phyloP scores from a whole-genome alignment of 495 filamentous ascomycete species.

The Entonaema liquescens region DNA sequence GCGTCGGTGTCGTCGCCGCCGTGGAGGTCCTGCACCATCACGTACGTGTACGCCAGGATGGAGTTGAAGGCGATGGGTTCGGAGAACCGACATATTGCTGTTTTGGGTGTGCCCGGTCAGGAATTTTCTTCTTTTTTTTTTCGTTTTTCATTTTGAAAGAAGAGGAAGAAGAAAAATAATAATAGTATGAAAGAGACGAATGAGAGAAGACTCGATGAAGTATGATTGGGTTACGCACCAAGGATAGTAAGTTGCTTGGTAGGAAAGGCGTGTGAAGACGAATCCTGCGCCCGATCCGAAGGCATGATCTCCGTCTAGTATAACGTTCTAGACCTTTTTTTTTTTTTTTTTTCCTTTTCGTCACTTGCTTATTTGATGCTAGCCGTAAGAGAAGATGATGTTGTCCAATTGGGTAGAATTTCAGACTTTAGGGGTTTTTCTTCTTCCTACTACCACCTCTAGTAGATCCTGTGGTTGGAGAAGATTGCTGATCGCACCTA shows the following conservation, averaged over 20 bases:
- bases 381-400: neutral
- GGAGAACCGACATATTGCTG: constrained; percentile 87
- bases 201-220: neutral
- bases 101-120: constrained; percentile 6
- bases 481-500: constrained; percentile 35
- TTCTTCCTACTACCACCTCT: constrained; percentile 10
- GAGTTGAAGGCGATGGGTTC: constrained; percentile 98
- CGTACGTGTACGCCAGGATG: constrained; percentile 93
- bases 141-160: too few relatives aligned
- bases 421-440: neutral
- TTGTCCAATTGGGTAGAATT: constrained; percentile 2
- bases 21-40: constrained; percentile 84
- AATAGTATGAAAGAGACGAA: neutral
- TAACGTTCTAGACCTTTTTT: neutral
- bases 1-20: constrained; percentile 74
- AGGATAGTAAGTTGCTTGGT: constrained; percentile 47
- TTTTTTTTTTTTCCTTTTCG: too few relatives aligned
- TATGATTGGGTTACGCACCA: constrained; percentile 36
- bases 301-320: constrained; percentile 15
- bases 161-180: neutral
- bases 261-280: constrained; percentile 42
- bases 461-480: constrained; percentile 26
- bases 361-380: neutral
- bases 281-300: constrained; percentile 31
- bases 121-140: neutral